Percentiles rank a stretch among this genome's conserved stretches.
Evolutionary conservation across 1,284 basidiomycete species (phyloP).

Genomic region (Sporisorium scitamineum): DNA sequence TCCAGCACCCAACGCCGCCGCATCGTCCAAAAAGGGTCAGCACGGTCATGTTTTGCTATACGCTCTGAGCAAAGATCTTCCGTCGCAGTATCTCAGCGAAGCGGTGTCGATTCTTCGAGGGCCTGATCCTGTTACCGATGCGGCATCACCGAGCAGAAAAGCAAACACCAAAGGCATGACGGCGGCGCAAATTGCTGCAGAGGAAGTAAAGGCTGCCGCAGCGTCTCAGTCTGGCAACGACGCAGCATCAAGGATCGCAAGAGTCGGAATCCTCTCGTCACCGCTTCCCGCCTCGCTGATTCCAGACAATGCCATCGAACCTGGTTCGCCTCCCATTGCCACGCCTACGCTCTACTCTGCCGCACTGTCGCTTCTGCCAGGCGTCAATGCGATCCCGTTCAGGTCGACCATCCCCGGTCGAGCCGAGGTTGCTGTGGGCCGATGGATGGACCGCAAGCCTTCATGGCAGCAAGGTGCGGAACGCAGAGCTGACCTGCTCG

Average conservation of each 20-base stretch:
- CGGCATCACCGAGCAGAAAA: background rate
- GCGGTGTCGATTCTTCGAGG: constrained; percentile 52
- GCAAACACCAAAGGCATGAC: constrained; percentile 18
- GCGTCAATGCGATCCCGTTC: constrained; percentile 50
- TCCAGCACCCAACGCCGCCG: constrained; percentile 19
- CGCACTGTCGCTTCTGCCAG: constrained; percentile 51
- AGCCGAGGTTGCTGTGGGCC: constrained; percentile 54
- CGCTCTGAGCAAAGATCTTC: constrained; percentile 57
- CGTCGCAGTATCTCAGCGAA: constrained; percentile 41
- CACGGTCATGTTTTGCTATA: constrained; percentile 56
- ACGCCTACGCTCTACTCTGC: constrained; percentile 46
- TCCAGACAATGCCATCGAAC: constrained; percentile 33
- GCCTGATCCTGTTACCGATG: constrained; percentile 11
- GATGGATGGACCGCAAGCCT: constrained; percentile 57
- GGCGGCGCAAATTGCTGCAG: constrained; percentile 30
- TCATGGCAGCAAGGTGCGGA: constrained; percentile 52
- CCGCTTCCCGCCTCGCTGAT: constrained; percentile 52
- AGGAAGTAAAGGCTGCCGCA: constrained; percentile 16
- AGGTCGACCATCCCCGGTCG: constrained; percentile 54
- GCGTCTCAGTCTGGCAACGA: background rate
- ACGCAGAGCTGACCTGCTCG: constrained; percentile 48
- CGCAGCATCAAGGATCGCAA: constrained; percentile 27
- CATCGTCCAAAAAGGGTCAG: constrained; percentile 8
- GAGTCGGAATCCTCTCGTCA: constrained; percentile 51
- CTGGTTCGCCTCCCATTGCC: constrained; percentile 35